Conservation (phyloP, 2,329 filamentous ascomycete species). For the Lasiodiplodia hormozganensis region DNA sequence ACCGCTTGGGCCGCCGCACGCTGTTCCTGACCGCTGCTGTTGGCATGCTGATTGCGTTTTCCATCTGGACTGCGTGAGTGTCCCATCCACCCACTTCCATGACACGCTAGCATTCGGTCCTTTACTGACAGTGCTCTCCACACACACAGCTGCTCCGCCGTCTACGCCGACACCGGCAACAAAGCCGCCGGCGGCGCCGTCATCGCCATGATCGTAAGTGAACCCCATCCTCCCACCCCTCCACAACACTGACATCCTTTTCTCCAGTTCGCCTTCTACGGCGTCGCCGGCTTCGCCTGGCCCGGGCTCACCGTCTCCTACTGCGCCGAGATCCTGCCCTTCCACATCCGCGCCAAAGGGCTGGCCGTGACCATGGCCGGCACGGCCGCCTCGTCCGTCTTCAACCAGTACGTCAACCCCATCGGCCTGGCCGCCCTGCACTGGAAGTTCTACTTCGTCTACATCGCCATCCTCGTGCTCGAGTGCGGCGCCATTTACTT, state of each 20-base stretch:
- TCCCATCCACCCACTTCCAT: not conserved
- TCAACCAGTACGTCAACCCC: constrained; percentile 55
- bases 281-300: constrained; percentile 42
- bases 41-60: constrained; percentile 38
- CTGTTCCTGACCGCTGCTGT: constrained; percentile 41
- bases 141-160: constrained; percentile 16
- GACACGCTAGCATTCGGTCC: no score
- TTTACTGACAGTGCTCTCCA: not conserved
- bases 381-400: constrained; percentile 53
- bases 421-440: constrained; percentile 46
- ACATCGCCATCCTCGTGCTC: constrained; percentile 51
- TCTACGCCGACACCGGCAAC: constrained; percentile 23
- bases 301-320: constrained; percentile 56
- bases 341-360: constrained; percentile 54
- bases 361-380: constrained; percentile 53
- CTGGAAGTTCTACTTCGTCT: constrained; percentile 51
- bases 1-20: constrained; percentile 41
- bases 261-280: constrained; percentile 45
- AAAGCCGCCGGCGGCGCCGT: constrained; percentile 29
- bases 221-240: no score
- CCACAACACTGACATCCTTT: no score
- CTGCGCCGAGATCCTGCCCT: constrained; percentile 56
- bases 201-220: constrained; percentile 41
- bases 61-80: constrained; percentile 45
- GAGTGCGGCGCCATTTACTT: constrained; percentile 48